Evolutionary conservation across 2,329 filamentous ascomycete genomes (phyloP).

Genomic region (Beauveria sp.): DNA sequence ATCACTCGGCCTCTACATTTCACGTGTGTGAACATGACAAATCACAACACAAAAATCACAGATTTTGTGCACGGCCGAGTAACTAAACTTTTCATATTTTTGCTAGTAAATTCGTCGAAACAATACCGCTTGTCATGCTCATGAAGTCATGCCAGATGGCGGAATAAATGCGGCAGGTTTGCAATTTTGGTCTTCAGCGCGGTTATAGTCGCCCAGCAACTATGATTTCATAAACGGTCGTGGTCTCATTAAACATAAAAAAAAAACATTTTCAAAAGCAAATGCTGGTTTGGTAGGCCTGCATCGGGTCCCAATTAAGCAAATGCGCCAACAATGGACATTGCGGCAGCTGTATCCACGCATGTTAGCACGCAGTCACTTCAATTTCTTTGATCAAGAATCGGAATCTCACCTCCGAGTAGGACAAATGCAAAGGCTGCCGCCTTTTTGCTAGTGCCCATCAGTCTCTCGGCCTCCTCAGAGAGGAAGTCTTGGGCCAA

Average conservation of each 20-base stretch:
- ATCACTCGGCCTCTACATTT: no score
- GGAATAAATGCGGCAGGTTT: background rate
- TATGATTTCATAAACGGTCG: background rate
- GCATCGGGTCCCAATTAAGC: conserved; percentile 21
- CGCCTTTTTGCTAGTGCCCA: conserved; percentile 47
- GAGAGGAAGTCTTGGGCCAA: conserved; percentile 59
- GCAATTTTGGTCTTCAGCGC: background rate
- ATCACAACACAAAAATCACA: no score
- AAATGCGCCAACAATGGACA: conserved; percentile 41
- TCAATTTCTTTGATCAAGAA: no score
- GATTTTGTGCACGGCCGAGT: no score
- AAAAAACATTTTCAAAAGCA: background rate
- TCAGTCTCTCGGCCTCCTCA: conserved; percentile 40
- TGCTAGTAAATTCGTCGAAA: background rate
- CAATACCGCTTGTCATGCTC: background rate
- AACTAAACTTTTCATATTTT: no score
- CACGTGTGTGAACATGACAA: no score
- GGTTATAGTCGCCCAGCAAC: background rate
- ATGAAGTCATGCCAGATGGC: background rate
- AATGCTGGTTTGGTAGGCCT: background rate
- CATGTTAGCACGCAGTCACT: background rate
- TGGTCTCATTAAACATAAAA: background rate
- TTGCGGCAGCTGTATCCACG: conserved; percentile 30
- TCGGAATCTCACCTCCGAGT: conserved; percentile 36
- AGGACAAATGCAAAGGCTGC: conserved; percentile 44